phyloP scores from a whole-genome alignment of 495 filamentous ascomycete genomes.

The Delitschia confertaspora region DNA sequence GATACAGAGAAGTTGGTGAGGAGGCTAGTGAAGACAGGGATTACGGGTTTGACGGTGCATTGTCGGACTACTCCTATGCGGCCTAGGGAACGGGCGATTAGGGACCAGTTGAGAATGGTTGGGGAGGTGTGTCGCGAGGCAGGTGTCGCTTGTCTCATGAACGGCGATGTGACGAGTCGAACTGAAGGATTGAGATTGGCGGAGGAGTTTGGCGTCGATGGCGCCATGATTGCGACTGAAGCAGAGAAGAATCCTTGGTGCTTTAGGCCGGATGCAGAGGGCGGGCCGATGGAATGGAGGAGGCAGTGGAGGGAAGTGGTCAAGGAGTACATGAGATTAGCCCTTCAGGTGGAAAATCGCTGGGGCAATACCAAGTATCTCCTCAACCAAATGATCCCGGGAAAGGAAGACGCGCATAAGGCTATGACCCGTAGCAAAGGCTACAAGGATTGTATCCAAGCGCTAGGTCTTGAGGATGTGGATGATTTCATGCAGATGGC shows the following conservation, averaged over 20 bases:
- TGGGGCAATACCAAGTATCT: slow-evolving; percentile 87
- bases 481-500: slow-evolving; percentile 50
- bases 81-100: slow-evolving; percentile 74
- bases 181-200: slow-evolving; percentile 60
- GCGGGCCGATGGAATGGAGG: slow-evolving; percentile 41
- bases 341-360: slow-evolving; percentile 71
- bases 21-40: slow-evolving; percentile 69
- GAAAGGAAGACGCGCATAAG: slow-evolving; percentile 55
- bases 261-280: slow-evolving; percentile 58
- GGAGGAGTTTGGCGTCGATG: slow-evolving; percentile 71
- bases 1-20: slow-evolving; percentile 66
- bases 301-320: slow-evolving; percentile 67
- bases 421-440: slow-evolving; percentile 49
- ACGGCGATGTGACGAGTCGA: slow-evolving; percentile 74
- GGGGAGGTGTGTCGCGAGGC: slow-evolving; percentile 64
- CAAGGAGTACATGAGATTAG: slow-evolving; percentile 57
- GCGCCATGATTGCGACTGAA: slow-evolving; percentile 90
- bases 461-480: slow-evolving; percentile 50
- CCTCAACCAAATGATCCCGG: slow-evolving; percentile 74
- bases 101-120: slow-evolving; percentile 77
- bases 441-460: slow-evolving; percentile 55
- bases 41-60: slow-evolving; percentile 85
- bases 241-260: slow-evolving; percentile 83
- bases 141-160: slow-evolving; percentile 86
- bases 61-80: slow-evolving; percentile 96